Percentiles rank a stretch among this genome's conserved stretches.
Evolutionary conservation across 75 land plant genomes (phyloP).

Genomic region (Larix kaempferi): DNA sequence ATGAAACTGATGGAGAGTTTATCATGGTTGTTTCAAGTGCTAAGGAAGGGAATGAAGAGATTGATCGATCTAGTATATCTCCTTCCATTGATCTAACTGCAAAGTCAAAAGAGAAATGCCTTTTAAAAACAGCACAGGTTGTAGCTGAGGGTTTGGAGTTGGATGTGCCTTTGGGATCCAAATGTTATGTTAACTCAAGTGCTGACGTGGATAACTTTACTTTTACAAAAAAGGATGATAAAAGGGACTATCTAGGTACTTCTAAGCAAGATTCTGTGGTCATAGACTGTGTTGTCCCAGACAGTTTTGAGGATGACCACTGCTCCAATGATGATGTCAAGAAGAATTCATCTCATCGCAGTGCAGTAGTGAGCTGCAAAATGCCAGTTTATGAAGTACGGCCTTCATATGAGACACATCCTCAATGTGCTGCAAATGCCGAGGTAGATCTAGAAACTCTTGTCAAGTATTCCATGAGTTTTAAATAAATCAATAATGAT

Average conservation of each 20-base stretch:
- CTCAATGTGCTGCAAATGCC: background rate
- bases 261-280: background rate
- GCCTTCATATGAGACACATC: background rate
- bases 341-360: background rate
- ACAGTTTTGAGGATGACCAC: constrained; percentile 41
- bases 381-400: background rate
- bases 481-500: background rate
- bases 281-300: constrained; percentile 25
- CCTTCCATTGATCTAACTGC: background rate
- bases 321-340: background rate
- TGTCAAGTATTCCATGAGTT: background rate
- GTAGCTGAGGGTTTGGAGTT: background rate
- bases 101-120: background rate
- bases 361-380: no score
- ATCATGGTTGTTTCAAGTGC: background rate
- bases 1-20: background rate
- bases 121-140: background rate
- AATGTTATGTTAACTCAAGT: background rate
- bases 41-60: background rate
- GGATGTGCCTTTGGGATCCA: background rate
- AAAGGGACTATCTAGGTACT: background rate
- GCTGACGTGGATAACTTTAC: background rate
- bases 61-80: background rate
- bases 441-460: background rate
- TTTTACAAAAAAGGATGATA: background rate